A percentile compares a stretch with the other conserved stretches of the same genome.
phyloP scores from a whole-genome alignment of 176 grass and related monocot genomes.

The Panicum miliaceum region DNA sequence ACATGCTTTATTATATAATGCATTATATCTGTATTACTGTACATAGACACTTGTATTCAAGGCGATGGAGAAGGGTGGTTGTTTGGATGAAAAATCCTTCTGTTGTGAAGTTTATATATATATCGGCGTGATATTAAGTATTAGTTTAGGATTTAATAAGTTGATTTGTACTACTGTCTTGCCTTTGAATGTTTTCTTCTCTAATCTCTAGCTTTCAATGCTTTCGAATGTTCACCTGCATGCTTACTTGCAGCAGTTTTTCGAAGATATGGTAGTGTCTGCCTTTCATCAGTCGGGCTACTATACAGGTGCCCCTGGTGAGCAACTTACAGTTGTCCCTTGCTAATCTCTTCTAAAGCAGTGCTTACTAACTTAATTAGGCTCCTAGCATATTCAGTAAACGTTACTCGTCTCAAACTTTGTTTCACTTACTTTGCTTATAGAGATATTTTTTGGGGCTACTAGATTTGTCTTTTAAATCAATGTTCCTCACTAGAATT shows the following conservation, averaged over 20 bases:
- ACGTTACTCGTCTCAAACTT: background rate
- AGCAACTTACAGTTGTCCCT: conserved; percentile 4
- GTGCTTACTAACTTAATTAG: background rate
- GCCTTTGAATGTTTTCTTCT: background rate
- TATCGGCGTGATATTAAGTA: background rate
- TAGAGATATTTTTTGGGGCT: background rate
- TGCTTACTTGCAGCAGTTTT: background rate
- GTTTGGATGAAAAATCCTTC: background rate
- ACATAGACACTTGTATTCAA: background rate
- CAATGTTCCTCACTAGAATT: background rate
- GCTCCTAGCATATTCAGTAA: background rate
- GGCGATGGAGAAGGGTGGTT: background rate
- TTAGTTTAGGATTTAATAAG: background rate
- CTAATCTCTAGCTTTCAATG: background rate
- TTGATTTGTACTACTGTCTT: background rate
- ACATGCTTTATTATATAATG: conserved; percentile 11
- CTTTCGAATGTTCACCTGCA: background rate
- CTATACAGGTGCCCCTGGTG: background rate
- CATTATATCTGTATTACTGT: background rate
- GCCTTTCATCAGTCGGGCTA: background rate
- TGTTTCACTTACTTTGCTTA: background rate
- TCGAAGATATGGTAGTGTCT: background rate
- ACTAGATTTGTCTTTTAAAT: background rate
- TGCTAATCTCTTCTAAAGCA: background rate
- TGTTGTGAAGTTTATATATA: background rate